These are phyloP conservation scores for Acrodontium crateriforme DNA, from an alignment of 2,329 filamentous ascomycete species.

Conservation along the genomic window DNA sequence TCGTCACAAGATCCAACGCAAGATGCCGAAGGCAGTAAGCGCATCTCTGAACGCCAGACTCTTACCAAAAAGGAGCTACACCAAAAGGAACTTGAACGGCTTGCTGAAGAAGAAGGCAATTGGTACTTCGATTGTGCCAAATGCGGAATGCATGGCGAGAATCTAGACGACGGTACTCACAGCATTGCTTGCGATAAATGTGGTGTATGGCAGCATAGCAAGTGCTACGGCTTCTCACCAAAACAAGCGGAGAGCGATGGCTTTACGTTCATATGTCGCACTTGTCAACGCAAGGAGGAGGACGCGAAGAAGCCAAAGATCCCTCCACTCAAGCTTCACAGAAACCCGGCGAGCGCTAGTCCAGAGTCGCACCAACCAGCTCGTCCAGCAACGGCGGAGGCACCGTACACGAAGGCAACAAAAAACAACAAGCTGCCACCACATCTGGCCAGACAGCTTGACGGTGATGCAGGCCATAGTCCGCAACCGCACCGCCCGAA, in stretches of 20 bases:
- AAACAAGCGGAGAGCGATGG: slow-evolving; percentile 69
- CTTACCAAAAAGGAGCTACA: slow-evolving; percentile 70
- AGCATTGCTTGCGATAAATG: slow-evolving; percentile 89
- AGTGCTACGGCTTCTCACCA: slow-evolving; percentile 69
- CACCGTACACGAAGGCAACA: too few species aligned
- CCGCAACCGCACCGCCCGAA: neutral
- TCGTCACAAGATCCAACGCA: slow-evolving; percentile 36
- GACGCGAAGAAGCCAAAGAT: slow-evolving; percentile 48
- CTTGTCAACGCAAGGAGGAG: slow-evolving; percentile 58
- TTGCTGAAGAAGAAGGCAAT: slow-evolving; percentile 58
- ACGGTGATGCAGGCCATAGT: too few species aligned
- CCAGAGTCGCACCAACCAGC: slow-evolving; percentile 10
- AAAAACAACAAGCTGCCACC: too few species aligned
- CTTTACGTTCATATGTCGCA: slow-evolving; percentile 73
- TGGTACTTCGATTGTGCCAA: slow-evolving; percentile 90
- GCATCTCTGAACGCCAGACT: slow-evolving; percentile 66
- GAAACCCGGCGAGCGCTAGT: slow-evolving; percentile 12
- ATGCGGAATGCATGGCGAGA: slow-evolving; percentile 79
- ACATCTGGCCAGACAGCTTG: too few species aligned
- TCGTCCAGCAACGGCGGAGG: slow-evolving; percentile 9
- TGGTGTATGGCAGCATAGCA: slow-evolving; percentile 94
- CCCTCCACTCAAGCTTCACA: slow-evolving; percentile 44
- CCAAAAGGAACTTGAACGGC: slow-evolving; percentile 58
- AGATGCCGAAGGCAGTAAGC: slow-evolving; percentile 32
- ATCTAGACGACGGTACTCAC: slow-evolving; percentile 80